phyloP scores from a whole-genome alignment of 257 asterid genomes.

The Marsdenia floribunda region DNA sequence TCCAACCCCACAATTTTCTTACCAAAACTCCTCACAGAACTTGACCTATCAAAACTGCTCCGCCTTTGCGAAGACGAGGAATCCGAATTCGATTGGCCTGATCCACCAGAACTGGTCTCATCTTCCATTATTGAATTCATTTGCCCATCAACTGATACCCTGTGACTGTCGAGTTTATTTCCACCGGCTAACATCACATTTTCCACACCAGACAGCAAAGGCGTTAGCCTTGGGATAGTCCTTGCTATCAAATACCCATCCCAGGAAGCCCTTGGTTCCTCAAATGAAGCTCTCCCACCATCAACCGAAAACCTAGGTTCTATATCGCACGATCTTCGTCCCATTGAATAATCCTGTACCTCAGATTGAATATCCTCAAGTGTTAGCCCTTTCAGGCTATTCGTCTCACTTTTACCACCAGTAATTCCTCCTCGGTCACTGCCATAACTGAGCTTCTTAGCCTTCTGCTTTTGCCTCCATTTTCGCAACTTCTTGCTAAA shows the following conservation, averaged over 20 bases:
- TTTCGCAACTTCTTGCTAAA: slow-evolving; percentile 71
- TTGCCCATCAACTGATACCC: slow-evolving; percentile 72
- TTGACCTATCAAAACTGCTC: slow-evolving; percentile 84
- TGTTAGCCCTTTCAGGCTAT: slow-evolving; percentile 16
- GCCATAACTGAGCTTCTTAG: slow-evolving; percentile 30
- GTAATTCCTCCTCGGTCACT: slow-evolving; percentile 19
- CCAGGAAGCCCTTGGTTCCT: slow-evolving; percentile 97
- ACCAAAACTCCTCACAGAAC: slow-evolving; percentile 75
- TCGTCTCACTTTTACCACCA: slow-evolving; percentile 13
- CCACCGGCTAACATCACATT: slow-evolving; percentile 45
- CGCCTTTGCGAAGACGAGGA: slow-evolving; percentile 72
- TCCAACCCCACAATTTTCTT: slow-evolving; percentile 51
- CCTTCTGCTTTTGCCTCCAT: slow-evolving; percentile 63
- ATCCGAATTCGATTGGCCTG: slow-evolving; percentile 75
- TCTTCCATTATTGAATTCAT: slow-evolving; percentile 85
- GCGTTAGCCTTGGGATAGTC: slow-evolving; percentile 77
- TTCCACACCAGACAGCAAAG: slow-evolving; percentile 76
- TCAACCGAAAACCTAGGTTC: slow-evolving; percentile 68
- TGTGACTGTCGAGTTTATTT: slow-evolving; percentile 48
- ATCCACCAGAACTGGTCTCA: slow-evolving; percentile 77
- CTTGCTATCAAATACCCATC: slow-evolving; percentile 94
- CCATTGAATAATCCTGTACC: slow-evolving; percentile 27
- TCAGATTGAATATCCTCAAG: slow-evolving; percentile 40
- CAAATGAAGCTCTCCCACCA: slow-evolving; percentile 54
- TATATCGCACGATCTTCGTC: slow-evolving; percentile 69